A percentile compares a stretch with the other conserved stretches of the same genome.
These are phyloP conservation scores for Suillus hirtellus DNA, from an alignment of 768 basidiomycete species.

Conservation along the genomic window DNA sequence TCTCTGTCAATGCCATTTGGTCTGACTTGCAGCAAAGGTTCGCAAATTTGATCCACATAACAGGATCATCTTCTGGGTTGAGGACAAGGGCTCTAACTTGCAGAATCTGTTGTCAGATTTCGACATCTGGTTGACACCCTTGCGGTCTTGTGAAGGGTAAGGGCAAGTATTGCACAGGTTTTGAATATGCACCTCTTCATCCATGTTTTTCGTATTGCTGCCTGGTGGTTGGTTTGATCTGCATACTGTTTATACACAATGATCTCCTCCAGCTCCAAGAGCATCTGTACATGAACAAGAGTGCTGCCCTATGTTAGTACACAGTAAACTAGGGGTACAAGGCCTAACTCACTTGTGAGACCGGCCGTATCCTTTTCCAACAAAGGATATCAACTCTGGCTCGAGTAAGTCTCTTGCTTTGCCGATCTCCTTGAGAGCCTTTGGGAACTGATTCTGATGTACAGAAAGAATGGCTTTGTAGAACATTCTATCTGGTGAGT, in stretches of 20 bases:
- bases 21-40: conserved; percentile 96
- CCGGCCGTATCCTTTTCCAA: conserved; percentile 95
- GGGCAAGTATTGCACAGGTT: not conserved
- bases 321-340: conserved; percentile 9
- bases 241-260: conserved; percentile 93
- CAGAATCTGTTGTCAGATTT: conserved; percentile 97
- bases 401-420: conserved; percentile 92
- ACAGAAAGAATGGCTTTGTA: conserved; percentile 95
- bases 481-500: conserved; percentile 93
- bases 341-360: conserved; percentile 81
- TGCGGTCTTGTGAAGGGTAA: conserved; percentile 57
- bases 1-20: conserved; percentile 92
- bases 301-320: conserved; percentile 50
- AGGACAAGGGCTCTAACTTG: conserved; percentile 94
- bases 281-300: conserved; percentile 97
- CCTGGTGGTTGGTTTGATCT: conserved; percentile 92
- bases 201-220: conserved; percentile 92
- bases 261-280: conserved; percentile 97
- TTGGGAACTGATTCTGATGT: conserved; percentile 94
- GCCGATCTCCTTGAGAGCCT: conserved; percentile 86
- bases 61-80: conserved; percentile 89
- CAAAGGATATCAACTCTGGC: conserved; percentile 86
- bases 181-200: conserved; percentile 74
- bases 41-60: conserved; percentile 99
- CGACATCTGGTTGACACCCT: conserved; percentile 97